Percentiles rank a stretch among this genome's conserved stretches.
Conservation (phyloP, 306 rosid species). For the Corylus americana region DNA sequence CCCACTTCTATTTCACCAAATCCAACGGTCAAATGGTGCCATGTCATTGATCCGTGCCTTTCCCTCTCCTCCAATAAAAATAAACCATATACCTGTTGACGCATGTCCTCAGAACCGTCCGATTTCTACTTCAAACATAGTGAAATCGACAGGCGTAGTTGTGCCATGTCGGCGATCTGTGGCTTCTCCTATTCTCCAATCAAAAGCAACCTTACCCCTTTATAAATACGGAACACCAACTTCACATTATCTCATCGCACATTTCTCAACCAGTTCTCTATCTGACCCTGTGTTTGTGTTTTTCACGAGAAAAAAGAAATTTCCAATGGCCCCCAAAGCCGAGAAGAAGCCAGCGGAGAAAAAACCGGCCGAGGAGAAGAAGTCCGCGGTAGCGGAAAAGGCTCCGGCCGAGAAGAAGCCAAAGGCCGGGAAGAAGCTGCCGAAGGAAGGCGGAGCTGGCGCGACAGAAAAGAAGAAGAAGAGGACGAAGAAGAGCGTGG, state of each 20-base stretch:
- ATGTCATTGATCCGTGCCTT: conserved; percentile 1
- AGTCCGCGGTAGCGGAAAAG: conserved; percentile 42
- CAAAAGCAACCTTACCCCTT: neutral
- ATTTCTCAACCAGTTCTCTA: neutral
- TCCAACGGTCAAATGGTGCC: neutral
- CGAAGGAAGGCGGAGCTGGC: conserved; percentile 57
- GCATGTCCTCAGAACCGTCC: neutral
- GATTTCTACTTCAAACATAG: neutral
- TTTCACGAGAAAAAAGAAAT: neutral
- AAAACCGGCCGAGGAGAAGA: conserved; percentile 55
- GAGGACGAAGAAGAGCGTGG: conserved; percentile 59
- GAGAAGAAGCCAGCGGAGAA: conserved; percentile 85
- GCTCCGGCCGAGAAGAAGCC: conserved; percentile 72
- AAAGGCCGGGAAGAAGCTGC: conserved; percentile 75
- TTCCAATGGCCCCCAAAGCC: conserved; percentile 66
- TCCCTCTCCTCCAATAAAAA: neutral
- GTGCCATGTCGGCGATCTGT: neutral
- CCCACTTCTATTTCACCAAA: neutral
- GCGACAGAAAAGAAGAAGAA: conserved; percentile 70
- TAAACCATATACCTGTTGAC: neutral
- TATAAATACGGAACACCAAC: neutral
- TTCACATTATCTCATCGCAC: neutral
- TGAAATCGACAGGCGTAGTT: neutral
- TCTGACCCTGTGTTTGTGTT: neutral
- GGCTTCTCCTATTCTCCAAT: neutral